These are phyloP conservation scores for Parietichytrium sp. DNA, from an alignment of 108 stramenopile species.

Conservation along the genomic window DNA sequence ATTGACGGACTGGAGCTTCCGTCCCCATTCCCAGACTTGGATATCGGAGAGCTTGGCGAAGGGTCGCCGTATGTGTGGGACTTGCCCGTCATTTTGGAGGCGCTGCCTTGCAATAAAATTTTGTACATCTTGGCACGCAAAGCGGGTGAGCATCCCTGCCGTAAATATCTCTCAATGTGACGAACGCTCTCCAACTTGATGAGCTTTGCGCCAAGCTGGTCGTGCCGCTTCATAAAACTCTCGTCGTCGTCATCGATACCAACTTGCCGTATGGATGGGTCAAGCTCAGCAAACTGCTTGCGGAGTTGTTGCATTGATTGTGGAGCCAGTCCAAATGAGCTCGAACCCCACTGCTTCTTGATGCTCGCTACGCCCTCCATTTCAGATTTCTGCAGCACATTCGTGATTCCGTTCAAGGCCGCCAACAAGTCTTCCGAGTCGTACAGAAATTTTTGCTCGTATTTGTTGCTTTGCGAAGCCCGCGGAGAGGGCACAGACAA, in stretches of 20 bases:
- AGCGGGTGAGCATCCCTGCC: not conserved
- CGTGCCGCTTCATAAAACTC: not conserved
- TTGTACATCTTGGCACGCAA: not conserved
- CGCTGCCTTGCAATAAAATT: not conserved
- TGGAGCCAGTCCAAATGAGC: not conserved
- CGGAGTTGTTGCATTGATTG: not conserved
- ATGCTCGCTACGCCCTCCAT: too few relatives aligned
- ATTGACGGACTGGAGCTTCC: not conserved
- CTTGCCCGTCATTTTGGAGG: not conserved
- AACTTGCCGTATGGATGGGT: not conserved
- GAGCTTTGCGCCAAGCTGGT: not conserved
- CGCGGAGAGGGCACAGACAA: too few relatives aligned
- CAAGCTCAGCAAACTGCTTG: not conserved
- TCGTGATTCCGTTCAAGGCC: not conserved
- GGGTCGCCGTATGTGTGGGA: not conserved
- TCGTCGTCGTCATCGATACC: not conserved
- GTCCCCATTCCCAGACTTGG: not conserved
- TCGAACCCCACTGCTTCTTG: not conserved
- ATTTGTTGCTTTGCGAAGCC: not conserved
- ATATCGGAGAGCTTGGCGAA: not conserved
- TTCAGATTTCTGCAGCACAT: not conserved
- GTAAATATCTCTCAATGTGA: constrained; percentile 16
- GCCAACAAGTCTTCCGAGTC: constrained; percentile 10
- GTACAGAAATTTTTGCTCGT: not conserved
- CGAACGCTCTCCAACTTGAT: not conserved